Evolutionary conservation across 2,329 filamentous ascomycete genomes (phyloP), one percentile per base, ranked within the genome.

Genomic region (Penicillium sp.): DNA sequence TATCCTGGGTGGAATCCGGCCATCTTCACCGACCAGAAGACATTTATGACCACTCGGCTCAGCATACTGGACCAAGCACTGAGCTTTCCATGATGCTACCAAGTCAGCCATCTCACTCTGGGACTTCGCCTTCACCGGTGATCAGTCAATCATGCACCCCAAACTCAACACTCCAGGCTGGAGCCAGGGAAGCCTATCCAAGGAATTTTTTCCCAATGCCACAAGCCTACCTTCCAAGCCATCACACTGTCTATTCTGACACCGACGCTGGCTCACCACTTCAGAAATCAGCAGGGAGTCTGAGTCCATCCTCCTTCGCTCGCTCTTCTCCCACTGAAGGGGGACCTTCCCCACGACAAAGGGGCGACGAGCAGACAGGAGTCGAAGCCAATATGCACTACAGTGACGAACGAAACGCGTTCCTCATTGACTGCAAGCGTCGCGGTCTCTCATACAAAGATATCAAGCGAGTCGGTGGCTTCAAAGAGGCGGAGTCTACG

Each of bases 401-500:
- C 38, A 62, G 24, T 11, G 61, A 70, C 10, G 43, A 60, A 9
- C 71, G 69, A 38, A 75, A 79, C 53, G 64, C 63, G 3, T 72
- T 76, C 45, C 61, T 80, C 4, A 67, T 80, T 9, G 59, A 69
- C 9, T 73, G 68, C 53, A 78, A 78, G 54, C 65, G 63, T 4
- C 63, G 67, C 8, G 77, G 76, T 0, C 64, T 77, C 22, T 78
- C 77, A 1, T 80, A 80, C 66, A 77, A 75, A 50, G 71, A 78
- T 9, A 80, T 80, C 59, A 79, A 78, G 55, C 65, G 66, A 21
- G 60, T 69, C 2, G 74, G 75, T 1, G 65, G 67, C 0, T 78
- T 79, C 55, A 70, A 68, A 22, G 77, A 79, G 54, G 76, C 77
- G 0, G 77, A 79, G 50, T 80, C 77, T 4, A 80, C 77, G 1